phyloP scores from a whole-genome alignment of 176 grass and related monocot genomes.

The Luzula sylvatica region DNA sequence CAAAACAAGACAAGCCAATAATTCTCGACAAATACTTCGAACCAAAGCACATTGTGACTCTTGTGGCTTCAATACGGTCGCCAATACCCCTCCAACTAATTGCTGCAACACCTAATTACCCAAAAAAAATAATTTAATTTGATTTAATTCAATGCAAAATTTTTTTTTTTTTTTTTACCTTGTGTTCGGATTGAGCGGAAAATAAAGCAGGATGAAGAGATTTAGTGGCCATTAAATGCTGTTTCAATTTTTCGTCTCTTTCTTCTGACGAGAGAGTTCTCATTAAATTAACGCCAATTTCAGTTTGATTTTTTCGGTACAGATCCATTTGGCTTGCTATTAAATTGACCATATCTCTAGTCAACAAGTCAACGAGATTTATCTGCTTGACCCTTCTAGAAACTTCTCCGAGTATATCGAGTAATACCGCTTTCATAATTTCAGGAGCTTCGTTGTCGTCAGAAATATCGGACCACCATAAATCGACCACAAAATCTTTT shows the following conservation, averaged over 20 bases:
- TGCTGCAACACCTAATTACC: conserved; percentile 65
- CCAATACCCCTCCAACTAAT: conserved; percentile 72
- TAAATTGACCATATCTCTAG: conserved; percentile 91
- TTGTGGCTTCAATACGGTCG: conserved; percentile 71
- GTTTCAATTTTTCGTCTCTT: conserved; percentile 88
- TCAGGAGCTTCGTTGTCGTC: conserved; percentile 82
- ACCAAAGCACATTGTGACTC: conserved; percentile 83
- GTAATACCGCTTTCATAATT: conserved; percentile 69
- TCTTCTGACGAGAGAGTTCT: conserved; percentile 84
- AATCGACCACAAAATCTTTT: conserved; percentile 79
- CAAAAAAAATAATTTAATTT: no score
- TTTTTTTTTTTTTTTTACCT: conserved; percentile 42
- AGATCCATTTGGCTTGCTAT: conserved; percentile 74
- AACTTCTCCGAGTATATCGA: conserved; percentile 78
- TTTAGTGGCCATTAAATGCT: conserved; percentile 69
- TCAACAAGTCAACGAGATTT: conserved; percentile 92
- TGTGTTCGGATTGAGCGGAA: conserved; percentile 84
- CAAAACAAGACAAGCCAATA: conserved; percentile 75
- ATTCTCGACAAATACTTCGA: conserved; percentile 71
- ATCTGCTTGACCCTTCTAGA: conserved; percentile 71
- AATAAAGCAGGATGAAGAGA: conserved; percentile 94
- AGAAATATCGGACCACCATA: conserved; percentile 85
- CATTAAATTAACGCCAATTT: conserved; percentile 80
- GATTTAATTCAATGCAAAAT: no score
- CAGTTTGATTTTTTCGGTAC: conserved; percentile 76